Percentiles rank a stretch among this genome's conserved stretches.
Conservation (phyloP, 2,329 filamentous ascomycete species). For the Pseudomassariella vexata region DNA sequence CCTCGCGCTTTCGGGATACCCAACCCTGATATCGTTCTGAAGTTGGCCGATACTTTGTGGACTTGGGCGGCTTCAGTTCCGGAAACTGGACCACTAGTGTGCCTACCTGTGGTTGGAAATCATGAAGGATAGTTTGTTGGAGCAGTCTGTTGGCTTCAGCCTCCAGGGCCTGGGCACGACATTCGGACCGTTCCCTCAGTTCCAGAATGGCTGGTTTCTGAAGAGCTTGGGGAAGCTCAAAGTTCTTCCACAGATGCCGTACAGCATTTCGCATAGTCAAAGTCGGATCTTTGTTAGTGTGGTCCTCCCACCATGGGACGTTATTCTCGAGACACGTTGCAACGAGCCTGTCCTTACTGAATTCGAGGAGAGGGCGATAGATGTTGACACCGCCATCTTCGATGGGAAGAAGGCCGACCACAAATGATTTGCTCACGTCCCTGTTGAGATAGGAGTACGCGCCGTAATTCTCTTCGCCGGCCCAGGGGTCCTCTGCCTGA, state of each 20-base stretch:
- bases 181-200: constrained; percentile 48
- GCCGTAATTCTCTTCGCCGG: too few species aligned
- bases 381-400: constrained; percentile 63
- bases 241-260: constrained; percentile 54
- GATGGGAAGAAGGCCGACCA: constrained; percentile 24
- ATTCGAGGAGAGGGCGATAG: constrained; percentile 63
- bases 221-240: constrained; percentile 64
- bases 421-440: constrained; percentile 9
- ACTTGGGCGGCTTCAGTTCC: constrained; percentile 15
- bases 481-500: constrained; percentile 5
- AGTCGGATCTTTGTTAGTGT: constrained; percentile 72
- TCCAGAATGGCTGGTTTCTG: constrained; percentile 57
- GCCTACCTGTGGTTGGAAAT: constrained; percentile 42
- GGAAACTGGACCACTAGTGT: constrained; percentile 42
- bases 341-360: constrained; percentile 67
- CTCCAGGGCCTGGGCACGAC: constrained; percentile 37
- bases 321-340: constrained; percentile 65
- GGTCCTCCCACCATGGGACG: constrained; percentile 76
- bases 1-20: constrained; percentile 29
- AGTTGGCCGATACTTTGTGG: constrained; percentile 13
- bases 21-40: constrained; percentile 19
- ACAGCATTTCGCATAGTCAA: constrained; percentile 79
- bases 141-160: constrained; percentile 51
- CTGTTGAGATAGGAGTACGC: too few species aligned
- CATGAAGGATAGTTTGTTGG: constrained; percentile 36